Base-by-base conservation (phyloP, 768 basidiomycete species). In the Amyloporia xantha region DNA sequence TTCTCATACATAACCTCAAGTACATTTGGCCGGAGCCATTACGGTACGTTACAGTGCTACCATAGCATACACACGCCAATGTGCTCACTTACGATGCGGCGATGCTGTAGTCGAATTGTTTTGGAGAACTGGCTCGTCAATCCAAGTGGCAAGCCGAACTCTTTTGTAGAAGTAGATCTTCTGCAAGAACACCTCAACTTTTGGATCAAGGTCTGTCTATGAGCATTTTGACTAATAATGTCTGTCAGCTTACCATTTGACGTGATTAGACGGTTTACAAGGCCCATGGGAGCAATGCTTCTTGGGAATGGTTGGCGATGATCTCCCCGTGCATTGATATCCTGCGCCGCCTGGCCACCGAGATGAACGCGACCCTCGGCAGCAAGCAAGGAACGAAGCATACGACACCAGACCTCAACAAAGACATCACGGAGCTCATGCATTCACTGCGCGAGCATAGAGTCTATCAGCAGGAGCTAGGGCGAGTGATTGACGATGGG, bases 71-170 rank as follows among this genome's bases (percentile, higher is more conserved):
- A 33, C 4, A 6, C 11, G 13, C n/a, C n/a, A n/a, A n/a, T 28
- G 46, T 43, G 2, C 3, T 26, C 15, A 15, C 17, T 27, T 21
- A 20, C 25, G 21, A 17, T 44, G 9, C n/a, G 11, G 1, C 24
- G 26, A 23, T 23, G 15, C 6, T n/a, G n/a, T 48, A 66, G 67
- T 7, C 23, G 55, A 4, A 50, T 63, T 19, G 52, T 68, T 0
- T 26, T 68, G 1, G 58, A 65, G 0, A 69, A 69, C 35, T 69
- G 68, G 67, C 61, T 70, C 0, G 48, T 65, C 2, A 65, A 66
- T 53, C 56, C 65, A 0, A 55, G 59, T 0, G 64, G 65, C 5
- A 54, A 57, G 35, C 26, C 42, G 0, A 56, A 62, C 37, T 17
- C 43, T 1, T 68, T 49, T 26, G 49, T 66, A 0, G 57, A 61